phyloP scores from a whole-genome alignment of 495 filamentous ascomycete genomes.

The Annulohypoxylon nitens region DNA sequence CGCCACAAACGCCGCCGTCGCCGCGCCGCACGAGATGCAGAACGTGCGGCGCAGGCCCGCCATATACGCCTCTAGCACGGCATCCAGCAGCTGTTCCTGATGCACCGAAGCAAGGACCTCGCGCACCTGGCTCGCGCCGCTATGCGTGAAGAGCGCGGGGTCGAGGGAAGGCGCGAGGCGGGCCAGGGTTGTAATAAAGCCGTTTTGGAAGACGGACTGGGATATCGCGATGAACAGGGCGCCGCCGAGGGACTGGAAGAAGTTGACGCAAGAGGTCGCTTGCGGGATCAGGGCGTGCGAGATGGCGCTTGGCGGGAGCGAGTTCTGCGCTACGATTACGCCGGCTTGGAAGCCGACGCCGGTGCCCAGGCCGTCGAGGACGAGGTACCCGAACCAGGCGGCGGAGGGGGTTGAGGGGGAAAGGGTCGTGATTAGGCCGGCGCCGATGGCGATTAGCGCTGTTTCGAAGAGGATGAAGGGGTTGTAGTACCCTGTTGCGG shows the following conservation, averaged over 20 bases:
- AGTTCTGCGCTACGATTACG: conserved; percentile 67
- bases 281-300: conserved; percentile 68
- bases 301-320: conserved; percentile 51
- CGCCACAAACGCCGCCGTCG: conserved; percentile 55
- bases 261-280: conserved; percentile 74
- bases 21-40: conserved; percentile 60
- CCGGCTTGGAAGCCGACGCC: conserved; percentile 60
- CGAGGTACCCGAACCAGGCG: conserved; percentile 69
- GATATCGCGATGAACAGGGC: conserved; percentile 77
- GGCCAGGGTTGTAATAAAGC: conserved; percentile 58
- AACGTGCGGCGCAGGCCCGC: conserved; percentile 59
- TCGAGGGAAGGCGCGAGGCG: conserved; percentile 51
- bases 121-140: conserved; percentile 60
- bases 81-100: conserved; percentile 46
- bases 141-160: conserved; percentile 56
- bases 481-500: conserved; percentile 66
- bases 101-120: conserved; percentile 50
- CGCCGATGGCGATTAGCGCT: conserved; percentile 62
- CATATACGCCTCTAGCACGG: conserved; percentile 61
- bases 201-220: conserved; percentile 75
- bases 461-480: conserved; percentile 61
- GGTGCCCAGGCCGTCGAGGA: conserved; percentile 61
- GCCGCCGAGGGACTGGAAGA: conserved; percentile 75
- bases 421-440: conserved; percentile 66
- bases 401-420: conserved; percentile 56